These are phyloP conservation scores for Pelargonium citronellum DNA, from an alignment of 441 rosid species.

Conservation along the genomic window DNA sequence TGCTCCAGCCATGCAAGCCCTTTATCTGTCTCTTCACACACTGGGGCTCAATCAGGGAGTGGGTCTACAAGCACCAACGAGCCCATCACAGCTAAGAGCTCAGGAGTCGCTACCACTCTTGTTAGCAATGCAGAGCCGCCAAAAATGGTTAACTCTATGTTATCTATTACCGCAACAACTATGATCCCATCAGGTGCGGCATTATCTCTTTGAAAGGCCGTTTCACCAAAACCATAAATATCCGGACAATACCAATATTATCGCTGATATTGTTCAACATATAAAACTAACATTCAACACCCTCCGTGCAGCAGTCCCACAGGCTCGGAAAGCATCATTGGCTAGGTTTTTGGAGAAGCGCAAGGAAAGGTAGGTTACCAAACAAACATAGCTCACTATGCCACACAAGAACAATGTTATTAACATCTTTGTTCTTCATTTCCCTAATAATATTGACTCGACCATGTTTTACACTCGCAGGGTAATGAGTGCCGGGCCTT, in stretches of 20 bases:
- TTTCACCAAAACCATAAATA: background rate
- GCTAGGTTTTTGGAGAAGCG: conserved; percentile 93
- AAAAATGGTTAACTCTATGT: conserved; percentile 23
- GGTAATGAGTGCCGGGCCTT: conserved; percentile 51
- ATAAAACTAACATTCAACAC: background rate
- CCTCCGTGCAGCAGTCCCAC: conserved; percentile 47
- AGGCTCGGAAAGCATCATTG: conserved; percentile 81
- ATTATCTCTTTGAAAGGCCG: conserved; percentile 3
- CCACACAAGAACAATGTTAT: background rate
- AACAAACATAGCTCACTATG: background rate
- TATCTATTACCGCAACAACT: conserved; percentile 31
- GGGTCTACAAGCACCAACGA: conserved; percentile 47
- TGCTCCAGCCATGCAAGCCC: conserved; percentile 42
- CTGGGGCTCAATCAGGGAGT: conserved; percentile 39
- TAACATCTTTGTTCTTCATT: background rate
- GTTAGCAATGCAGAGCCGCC: conserved; percentile 36
- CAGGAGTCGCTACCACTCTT: conserved; percentile 35
- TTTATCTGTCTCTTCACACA: conserved; percentile 41
- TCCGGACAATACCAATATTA: background rate
- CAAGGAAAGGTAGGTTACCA: conserved; percentile 59
- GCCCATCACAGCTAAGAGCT: conserved; percentile 27
- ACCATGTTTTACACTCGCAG: conserved; percentile 30
- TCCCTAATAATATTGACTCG: background rate
- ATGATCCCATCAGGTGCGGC: conserved; percentile 59
- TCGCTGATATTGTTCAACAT: background rate